A percentile compares a stretch with the other conserved stretches of the same genome.
Conservation (phyloP, 345 rosid species). For the Aurinia saxatilis region DNA sequence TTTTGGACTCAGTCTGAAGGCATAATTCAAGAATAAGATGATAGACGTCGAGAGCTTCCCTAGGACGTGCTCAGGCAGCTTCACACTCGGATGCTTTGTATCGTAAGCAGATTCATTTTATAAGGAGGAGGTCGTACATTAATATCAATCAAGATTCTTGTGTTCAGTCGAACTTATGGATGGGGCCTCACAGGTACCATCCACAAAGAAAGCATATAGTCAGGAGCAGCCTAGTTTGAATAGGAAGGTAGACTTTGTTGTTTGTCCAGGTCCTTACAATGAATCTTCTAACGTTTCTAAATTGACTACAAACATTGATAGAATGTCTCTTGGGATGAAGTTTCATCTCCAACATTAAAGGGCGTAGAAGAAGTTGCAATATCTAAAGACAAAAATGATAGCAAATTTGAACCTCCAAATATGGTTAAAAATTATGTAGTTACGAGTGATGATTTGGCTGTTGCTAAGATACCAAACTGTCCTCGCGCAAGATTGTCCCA, state of each 20-base stretch:
- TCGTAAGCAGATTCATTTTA: slow-evolving; percentile 94
- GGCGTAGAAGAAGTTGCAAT: slow-evolving; percentile 38
- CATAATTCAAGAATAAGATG: slow-evolving; percentile 91
- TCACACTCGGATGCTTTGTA: slow-evolving; percentile 81
- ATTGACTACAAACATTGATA: too few relatives aligned
- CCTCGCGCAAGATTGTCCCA: slow-evolving; percentile 43
- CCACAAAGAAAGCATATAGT: too few relatives aligned
- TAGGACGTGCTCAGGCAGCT: slow-evolving; percentile 75
- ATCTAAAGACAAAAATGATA: slow-evolving; percentile 37
- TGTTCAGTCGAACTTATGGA: too few relatives aligned
- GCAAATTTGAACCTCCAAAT: slow-evolving; percentile 41
- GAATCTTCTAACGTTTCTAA: too few relatives aligned
- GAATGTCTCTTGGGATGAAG: too few relatives aligned
- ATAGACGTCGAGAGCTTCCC: slow-evolving; percentile 87
- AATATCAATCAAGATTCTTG: too few relatives aligned
- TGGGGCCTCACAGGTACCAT: too few relatives aligned
- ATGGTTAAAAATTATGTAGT: slow-evolving; percentile 25
- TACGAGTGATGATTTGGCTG: slow-evolving; percentile 39
- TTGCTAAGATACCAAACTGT: slow-evolving; percentile 35
- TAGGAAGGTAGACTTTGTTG: too few relatives aligned
- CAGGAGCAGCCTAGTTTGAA: too few relatives aligned
- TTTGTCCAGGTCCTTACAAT: too few relatives aligned
- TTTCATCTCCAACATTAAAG: slow-evolving; percentile 57
- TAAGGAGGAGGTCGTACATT: too few relatives aligned
- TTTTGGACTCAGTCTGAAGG: slow-evolving; percentile 96